Percentiles rank a stretch among this genome's conserved stretches.
Evolutionary conservation across 139 green algal species (phyloP).

Genomic region (Micractinium conductrix): DNA sequence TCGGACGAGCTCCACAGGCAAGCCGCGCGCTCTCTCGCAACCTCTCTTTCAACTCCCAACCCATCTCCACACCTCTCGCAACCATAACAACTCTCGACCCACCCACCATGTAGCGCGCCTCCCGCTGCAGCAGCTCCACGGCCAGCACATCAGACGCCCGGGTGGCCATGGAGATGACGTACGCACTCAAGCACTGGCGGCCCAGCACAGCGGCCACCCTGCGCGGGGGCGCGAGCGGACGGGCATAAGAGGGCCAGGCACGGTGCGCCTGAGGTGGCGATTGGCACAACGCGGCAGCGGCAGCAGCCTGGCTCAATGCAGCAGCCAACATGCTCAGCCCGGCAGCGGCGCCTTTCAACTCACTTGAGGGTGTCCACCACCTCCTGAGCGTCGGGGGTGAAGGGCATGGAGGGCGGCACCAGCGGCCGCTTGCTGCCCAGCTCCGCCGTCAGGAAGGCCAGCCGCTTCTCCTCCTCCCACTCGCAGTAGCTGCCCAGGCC

Average conservation of each 20-base stretch:
- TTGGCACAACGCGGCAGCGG: too few species aligned
- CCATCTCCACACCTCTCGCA: too few species aligned
- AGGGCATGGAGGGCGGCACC: slow-evolving; percentile 61
- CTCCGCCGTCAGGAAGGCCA: slow-evolving; percentile 76
- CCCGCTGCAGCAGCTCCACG: slow-evolving; percentile 94
- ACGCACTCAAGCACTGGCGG: slow-evolving; percentile 79
- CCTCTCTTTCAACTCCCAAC: too few species aligned
- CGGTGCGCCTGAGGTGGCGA: too few species aligned
- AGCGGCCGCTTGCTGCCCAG: slow-evolving; percentile 74
- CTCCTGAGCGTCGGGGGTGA: slow-evolving; percentile 60
- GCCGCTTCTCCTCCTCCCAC: slow-evolving; percentile 73
- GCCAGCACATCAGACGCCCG: slow-evolving; percentile 91
- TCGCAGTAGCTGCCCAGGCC: slow-evolving; percentile 83
- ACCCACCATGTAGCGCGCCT: slow-evolving; percentile 66
- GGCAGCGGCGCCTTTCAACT: too few species aligned
- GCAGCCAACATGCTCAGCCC: too few species aligned
- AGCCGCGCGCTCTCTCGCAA: too few species aligned
- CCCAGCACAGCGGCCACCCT: slow-evolving; percentile 57
- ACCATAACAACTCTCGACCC: too few species aligned
- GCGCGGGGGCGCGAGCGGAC: slow-evolving; percentile 49
- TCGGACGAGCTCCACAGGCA: too few species aligned
- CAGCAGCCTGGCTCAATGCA: too few species aligned
- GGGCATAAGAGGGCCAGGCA: too few species aligned
- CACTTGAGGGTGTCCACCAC: slow-evolving; percentile 66
- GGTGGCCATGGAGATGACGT: slow-evolving; percentile 95